Conservation (phyloP, 129 eudicot genomes). For the Apium graveolens region DNA sequence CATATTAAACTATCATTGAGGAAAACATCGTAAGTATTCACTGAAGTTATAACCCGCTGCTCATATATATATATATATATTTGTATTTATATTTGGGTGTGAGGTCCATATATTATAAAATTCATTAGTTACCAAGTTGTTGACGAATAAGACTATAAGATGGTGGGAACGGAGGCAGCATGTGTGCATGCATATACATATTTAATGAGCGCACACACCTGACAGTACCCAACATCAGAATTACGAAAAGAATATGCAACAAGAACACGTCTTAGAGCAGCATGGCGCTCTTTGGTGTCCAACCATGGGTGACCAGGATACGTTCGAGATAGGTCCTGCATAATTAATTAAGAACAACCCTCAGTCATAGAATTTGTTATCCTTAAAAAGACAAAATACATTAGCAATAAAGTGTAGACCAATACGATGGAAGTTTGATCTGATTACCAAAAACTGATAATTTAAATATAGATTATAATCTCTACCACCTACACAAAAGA, state of each 20-base stretch:
- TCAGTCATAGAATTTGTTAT: not conserved
- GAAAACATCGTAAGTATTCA: not conserved
- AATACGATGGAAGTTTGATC: not conserved
- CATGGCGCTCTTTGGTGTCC: conserved; percentile 94
- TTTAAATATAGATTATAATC: not conserved
- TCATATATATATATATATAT: not conserved
- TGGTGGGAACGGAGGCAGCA: not conserved
- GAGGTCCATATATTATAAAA: not conserved
- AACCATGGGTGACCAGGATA: conserved; percentile 98
- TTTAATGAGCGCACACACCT: conserved; percentile 30
- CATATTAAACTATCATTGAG: not conserved
- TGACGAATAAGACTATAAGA: not conserved
- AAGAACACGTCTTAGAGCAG: conserved; percentile 91
- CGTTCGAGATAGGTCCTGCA: conserved; percentile 84
- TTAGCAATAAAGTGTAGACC: not conserved
- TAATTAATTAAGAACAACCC: not conserved
- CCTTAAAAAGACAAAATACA: not conserved
- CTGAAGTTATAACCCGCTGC: not conserved
- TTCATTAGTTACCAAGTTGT: not conserved
- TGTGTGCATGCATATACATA: not conserved
- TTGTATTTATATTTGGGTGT: no score
- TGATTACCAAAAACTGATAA: not conserved
- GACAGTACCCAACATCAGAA: conserved; percentile 97
- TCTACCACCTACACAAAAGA: no score
- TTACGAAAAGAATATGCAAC: conserved; percentile 93